Evolutionary conservation across 129 eudicot genomes (phyloP).

Genomic region (Saposhnikovia divaricata): DNA sequence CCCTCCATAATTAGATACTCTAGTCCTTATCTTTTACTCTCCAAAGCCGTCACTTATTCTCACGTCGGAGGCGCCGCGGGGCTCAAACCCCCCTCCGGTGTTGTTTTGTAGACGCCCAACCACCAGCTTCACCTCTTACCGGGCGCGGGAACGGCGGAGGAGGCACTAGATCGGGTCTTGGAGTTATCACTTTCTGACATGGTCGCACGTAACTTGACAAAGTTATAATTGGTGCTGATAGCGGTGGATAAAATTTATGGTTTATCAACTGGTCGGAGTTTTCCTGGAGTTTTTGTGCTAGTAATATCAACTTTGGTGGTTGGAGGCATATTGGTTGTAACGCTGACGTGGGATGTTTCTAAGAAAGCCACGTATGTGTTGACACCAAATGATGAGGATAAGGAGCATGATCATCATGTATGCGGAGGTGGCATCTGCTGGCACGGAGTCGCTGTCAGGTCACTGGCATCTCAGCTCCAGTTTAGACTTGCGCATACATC

Average conservation of each 20-base stretch:
- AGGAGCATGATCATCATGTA: conserved; percentile 25
- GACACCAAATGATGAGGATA: conserved; percentile 12
- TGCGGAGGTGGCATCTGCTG: conserved; percentile 87
- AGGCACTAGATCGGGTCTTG: too few species aligned
- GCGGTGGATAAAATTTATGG: conserved; percentile 66
- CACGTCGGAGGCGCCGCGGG: too few species aligned
- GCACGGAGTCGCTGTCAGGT: conserved; percentile 84
- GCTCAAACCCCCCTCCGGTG: too few species aligned
- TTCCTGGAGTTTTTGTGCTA: conserved; percentile 47
- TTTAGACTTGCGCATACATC: conserved; percentile 66
- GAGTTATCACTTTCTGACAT: too few species aligned
- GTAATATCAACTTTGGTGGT: conserved; percentile 53
- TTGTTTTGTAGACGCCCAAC: too few species aligned
- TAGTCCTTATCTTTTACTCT: too few species aligned
- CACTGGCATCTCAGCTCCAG: conserved; percentile 72
- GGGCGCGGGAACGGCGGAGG: too few species aligned
- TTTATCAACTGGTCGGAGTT: conserved; percentile 42
- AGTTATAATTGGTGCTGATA: conserved; percentile 52
- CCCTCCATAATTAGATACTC: too few species aligned
- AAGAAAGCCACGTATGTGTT: conserved; percentile 54
- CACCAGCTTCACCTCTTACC: too few species aligned
- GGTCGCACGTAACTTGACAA: conserved; percentile 57
- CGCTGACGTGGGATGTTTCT: conserved; percentile 70
- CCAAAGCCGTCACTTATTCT: too few species aligned
- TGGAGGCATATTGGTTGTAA: conserved; percentile 36